phyloP scores from a whole-genome alignment of 1,284 basidiomycete genomes.

The Naganishia sp. region DNA sequence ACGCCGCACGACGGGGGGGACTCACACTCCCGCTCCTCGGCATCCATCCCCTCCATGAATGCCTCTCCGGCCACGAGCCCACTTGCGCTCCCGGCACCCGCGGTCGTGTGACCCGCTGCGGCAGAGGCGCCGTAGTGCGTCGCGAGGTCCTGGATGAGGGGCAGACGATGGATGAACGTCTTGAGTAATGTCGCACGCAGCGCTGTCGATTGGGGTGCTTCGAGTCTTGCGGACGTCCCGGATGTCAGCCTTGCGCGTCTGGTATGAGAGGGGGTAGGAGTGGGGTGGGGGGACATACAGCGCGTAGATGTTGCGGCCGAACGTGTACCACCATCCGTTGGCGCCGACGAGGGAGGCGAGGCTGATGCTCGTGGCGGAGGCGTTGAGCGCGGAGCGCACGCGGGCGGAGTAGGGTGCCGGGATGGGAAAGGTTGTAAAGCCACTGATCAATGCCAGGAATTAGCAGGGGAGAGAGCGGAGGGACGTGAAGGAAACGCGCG shows the following conservation, averaged over 20 bases:
- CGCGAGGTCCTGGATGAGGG: conserved; percentile 82
- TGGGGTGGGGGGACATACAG: conserved; percentile 57
- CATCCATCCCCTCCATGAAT: conserved; percentile 84
- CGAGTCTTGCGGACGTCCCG: conserved; percentile 58
- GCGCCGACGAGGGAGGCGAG: conserved; percentile 76
- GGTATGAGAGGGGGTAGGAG: no score
- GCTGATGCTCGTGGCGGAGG: conserved; percentile 76
- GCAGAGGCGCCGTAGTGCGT: conserved; percentile 76
- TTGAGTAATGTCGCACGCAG: conserved; percentile 71
- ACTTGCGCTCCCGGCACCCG: conserved; percentile 50
- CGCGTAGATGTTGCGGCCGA: conserved; percentile 76
- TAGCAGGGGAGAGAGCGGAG: background rate
- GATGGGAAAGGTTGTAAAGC: conserved; percentile 81
- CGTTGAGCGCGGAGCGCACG: conserved; percentile 79
- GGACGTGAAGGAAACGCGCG: conserved; percentile 37
- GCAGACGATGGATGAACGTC: conserved; percentile 76
- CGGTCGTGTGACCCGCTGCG: background rate
- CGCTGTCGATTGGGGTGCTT: conserved; percentile 67
- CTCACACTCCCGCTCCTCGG: conserved; percentile 81
- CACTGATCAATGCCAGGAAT: conserved; percentile 55
- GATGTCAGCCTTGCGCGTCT: no score
- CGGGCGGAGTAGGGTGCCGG: conserved; percentile 71
- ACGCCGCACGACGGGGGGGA: conserved; percentile 34
- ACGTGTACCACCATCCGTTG: conserved; percentile 86
- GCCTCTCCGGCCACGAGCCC: conserved; percentile 64